Percentiles rank a stretch among this genome's conserved stretches.
These are phyloP conservation scores for Pythium biforme DNA, from an alignment of 352 stramenopile species.

Conservation along the genomic window DNA sequence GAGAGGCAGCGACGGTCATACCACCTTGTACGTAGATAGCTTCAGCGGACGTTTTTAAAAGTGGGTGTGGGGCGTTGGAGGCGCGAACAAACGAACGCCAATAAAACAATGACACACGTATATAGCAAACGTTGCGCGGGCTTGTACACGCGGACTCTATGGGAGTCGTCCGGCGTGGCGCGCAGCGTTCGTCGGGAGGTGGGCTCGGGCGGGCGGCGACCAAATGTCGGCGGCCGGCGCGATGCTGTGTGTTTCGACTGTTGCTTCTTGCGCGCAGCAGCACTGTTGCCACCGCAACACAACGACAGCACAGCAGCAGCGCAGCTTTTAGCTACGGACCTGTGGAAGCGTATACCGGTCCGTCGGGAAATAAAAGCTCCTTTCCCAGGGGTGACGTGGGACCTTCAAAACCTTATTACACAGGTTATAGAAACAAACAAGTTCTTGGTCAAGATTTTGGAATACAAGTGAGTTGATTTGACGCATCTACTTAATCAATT, in stretches of 20 bases:
- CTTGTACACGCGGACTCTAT: neutral
- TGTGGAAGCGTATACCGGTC: conserved; percentile 15
- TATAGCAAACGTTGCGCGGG: neutral
- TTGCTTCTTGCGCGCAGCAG: conserved; percentile 8
- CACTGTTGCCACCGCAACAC: conserved; percentile 27
- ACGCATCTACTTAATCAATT: conserved; percentile 5
- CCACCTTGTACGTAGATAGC: neutral
- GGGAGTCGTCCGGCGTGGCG: no score
- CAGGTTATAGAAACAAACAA: neutral
- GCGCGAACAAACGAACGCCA: neutral
- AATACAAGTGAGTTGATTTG: neutral
- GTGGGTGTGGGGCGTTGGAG: neutral
- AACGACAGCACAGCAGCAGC: conserved; percentile 27
- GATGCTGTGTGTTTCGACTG: conserved; percentile 17
- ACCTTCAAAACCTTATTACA: neutral
- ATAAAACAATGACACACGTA: neutral
- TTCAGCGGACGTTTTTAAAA: neutral
- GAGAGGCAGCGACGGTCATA: conserved; percentile 1
- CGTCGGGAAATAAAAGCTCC: conserved; percentile 14
- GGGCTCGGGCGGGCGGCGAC: neutral
- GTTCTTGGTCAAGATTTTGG: neutral
- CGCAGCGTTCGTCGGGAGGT: neutral
- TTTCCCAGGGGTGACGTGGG: conserved; percentile 13
- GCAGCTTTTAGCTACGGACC: conserved; percentile 5
- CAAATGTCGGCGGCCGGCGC: neutral